Conservation (phyloP, 129 eudicot genomes). For the Escallonia rubra region DNA sequence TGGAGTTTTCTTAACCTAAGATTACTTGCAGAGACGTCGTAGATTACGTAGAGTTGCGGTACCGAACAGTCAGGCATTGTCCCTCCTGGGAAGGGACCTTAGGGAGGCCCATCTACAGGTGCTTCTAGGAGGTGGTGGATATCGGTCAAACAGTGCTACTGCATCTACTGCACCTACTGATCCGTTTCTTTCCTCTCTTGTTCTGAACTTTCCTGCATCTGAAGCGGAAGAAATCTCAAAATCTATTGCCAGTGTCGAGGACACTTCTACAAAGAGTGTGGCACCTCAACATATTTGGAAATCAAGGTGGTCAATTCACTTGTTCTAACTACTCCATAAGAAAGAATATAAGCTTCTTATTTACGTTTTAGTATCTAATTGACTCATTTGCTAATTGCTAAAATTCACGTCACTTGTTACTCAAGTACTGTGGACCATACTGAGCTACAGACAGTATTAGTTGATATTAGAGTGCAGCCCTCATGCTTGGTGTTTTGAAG, state of each 20-base stretch:
- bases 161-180: slow-evolving; percentile 44
- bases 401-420: background rate
- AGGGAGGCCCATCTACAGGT: slow-evolving; percentile 91
- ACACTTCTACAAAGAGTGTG: slow-evolving; percentile 28
- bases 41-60: slow-evolving; percentile 69
- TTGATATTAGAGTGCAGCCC: no score
- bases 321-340: background rate
- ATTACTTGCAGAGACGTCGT: slow-evolving; percentile 72
- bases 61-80: slow-evolving; percentile 77
- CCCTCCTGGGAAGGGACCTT: slow-evolving; percentile 79
- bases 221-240: slow-evolving; percentile 77
- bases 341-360: background rate
- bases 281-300: slow-evolving; percentile 61
- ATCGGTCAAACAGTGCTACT: slow-evolving; percentile 40
- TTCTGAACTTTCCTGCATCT: slow-evolving; percentile 63
- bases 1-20: slow-evolving; percentile 35
- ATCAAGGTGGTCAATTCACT: slow-evolving; percentile 48
- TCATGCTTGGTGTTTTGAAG: no score
- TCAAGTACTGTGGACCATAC: background rate
- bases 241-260: slow-evolving; percentile 54
- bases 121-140: slow-evolving; percentile 74
- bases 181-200: slow-evolving; percentile 71
- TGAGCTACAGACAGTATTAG: no score
- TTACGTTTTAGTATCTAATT: background rate
- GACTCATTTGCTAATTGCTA: background rate